Evolutionary conservation across 2,329 filamentous ascomycete genomes (phyloP).

Genomic region (Cyphellophora attinorum): DNA sequence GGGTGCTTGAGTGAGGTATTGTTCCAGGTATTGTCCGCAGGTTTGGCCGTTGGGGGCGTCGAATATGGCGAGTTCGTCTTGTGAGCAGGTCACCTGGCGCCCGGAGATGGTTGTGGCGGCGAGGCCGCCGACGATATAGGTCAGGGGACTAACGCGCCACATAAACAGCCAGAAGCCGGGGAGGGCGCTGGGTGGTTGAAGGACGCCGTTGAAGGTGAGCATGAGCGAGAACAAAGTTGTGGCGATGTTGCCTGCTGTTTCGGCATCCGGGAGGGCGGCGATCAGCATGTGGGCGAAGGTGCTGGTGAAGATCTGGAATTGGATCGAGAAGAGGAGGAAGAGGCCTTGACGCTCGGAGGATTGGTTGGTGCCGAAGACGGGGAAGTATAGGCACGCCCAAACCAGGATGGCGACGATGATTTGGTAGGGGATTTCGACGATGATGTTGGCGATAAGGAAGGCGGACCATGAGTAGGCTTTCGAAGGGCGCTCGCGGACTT

Average conservation of each 20-base stretch:
- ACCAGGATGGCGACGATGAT: constrained; percentile 53
- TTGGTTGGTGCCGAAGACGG: constrained; percentile 53
- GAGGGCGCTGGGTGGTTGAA: constrained; percentile 51
- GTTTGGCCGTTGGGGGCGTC: constrained; percentile 47
- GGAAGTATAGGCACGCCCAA: constrained; percentile 60
- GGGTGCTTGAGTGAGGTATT: constrained; percentile 41
- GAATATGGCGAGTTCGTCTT: constrained; percentile 50
- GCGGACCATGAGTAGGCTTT: constrained; percentile 67
- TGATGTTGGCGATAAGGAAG: constrained; percentile 60
- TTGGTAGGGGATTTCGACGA: constrained; percentile 62
- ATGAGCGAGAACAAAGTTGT: constrained; percentile 50
- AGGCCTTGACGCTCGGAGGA: constrained; percentile 62
- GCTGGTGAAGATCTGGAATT: constrained; percentile 61
- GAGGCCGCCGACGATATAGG: constrained; percentile 66
- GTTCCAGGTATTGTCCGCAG: constrained; percentile 50
- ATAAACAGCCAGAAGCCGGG: constrained; percentile 58
- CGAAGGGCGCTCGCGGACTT: constrained; percentile 50
- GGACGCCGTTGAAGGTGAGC: constrained; percentile 54
- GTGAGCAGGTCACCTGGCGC: constrained; percentile 54
- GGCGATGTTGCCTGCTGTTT: constrained; percentile 57
- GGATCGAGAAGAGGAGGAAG: constrained; percentile 53
- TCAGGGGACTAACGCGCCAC: constrained; percentile 65
- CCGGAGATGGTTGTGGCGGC: constrained; percentile 61
- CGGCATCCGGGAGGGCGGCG: constrained; percentile 62
- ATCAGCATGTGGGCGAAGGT: constrained; percentile 66